Evolutionary conservation across 2,329 filamentous ascomycete species (phyloP), one percentile per base, ranked within the genome.

Genomic region (Aspergillus sp.): DNA sequence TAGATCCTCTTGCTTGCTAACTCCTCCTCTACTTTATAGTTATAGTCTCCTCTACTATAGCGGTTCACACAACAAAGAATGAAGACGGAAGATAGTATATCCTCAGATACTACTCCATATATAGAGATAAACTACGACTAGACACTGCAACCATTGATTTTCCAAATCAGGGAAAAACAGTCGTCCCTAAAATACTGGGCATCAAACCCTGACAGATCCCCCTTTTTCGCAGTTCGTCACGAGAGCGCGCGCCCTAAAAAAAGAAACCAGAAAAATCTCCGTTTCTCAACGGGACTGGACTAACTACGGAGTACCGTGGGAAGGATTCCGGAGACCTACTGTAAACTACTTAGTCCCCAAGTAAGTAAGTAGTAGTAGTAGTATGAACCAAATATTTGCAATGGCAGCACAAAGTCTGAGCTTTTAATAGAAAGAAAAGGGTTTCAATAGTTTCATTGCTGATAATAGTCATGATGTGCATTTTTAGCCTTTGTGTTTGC

Each of bases 401-500:
- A 43, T 25, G 52, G 41, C 52, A 23, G 52, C 8, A 10, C 38
- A 43, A n/a, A 19, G 39, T 43, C 52, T 30, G 52, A 55, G 38
- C 36, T 55, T 43, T 45, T 45, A 55, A 45, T 55, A 57, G 55
- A 57, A 30, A 36, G 38, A 59, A 28, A 43, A 50, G 36, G 51
- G 17, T 43, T 55, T 48, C 55, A 50, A 61, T 58, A 61, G 55
- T 59, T 50, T 36, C 32, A 36, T 15, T 36, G 43, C 36, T 32
- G 53, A 38, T 43, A 25, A 39, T 53, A 53, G 19, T 23, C 13
- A 38, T 23, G 32, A 19, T 51, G 17, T 36, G 32, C 32, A 36
- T 36, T 36, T 30, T 30, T 36, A 36, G 12, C 12, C 32, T 36
- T 13, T 5, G 32, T 13, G 32, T 36, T 36, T 36, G 32, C 5